Base-by-base conservation (phyloP, 1,284 basidiomycete genomes). In the Ustilago loliicola region DNA sequence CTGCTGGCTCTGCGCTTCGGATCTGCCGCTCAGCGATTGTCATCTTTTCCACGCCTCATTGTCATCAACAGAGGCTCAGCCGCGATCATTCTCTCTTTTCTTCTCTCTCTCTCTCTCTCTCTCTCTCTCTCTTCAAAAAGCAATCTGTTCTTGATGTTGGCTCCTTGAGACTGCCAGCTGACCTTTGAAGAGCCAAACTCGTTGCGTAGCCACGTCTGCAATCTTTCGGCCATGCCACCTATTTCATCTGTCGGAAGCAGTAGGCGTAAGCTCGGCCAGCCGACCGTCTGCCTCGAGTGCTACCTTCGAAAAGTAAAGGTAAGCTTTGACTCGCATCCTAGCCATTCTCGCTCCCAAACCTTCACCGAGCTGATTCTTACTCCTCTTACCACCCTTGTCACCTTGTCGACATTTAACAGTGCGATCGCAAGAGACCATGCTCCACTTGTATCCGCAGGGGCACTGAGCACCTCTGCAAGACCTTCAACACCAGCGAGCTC, bases 261-360 rank as follows among this genome's bases (percentile, higher is more conserved):
- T 25, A 61, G 76, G 48, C 72, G 76, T 29, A 79, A 79, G 66
- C 66, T 66, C 45, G 76, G 76, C 15, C 72, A 72, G 42, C 76
- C 72, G 10, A 79, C 76, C 30, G 76, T 79, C 36, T 79, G 76
- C 38, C 68, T 79, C 25, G 76, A 79, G 56, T 79, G 76, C 68
- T 79, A 79, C 51, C 72, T 74, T 6, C 48, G 76, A 45, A 79
- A 79, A 48, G 76, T 75, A 61, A 79, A 79, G 67, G 75, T 77
- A 50, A 50, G 75, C 61, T 51, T 32, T 17, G n/a, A n/a, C 27
- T 23, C 51, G 5, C n/a, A 29, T 32, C 10, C n/a, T 17, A 21
- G 8, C 3, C n/a, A 17, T 19, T 38, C 42, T n/a, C 50, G 9
- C 57, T 4, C 27, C 17, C 11, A 25, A 23, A 34, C 30, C 23